Percentiles rank a stretch among this genome's conserved stretches.
phyloP scores from a whole-genome alignment of 495 filamentous ascomycete species.

The Neurospora intermedia region DNA sequence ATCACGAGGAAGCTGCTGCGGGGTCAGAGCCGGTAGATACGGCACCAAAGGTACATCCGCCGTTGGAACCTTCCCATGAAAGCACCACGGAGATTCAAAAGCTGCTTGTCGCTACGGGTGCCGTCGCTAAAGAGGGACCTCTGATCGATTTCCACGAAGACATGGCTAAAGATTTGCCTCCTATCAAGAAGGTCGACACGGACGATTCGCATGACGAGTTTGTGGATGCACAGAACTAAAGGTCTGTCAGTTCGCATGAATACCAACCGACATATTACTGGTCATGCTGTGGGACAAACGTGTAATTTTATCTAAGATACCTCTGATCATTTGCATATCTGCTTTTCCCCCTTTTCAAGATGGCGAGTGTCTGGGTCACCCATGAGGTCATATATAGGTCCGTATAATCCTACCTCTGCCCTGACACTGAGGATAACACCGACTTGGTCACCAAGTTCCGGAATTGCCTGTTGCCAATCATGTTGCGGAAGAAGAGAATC shows the following conservation, averaged over 20 bases:
- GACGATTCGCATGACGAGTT: constrained; percentile 24
- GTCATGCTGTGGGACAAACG: neutral
- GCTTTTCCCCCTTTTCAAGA: neutral
- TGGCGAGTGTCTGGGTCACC: neutral
- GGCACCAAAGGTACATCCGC: neutral
- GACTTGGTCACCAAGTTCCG: neutral
- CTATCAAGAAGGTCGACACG: constrained; percentile 13
- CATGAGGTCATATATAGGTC: neutral
- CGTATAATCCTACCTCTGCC: neutral
- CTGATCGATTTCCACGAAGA: constrained; percentile 42
- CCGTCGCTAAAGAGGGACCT: constrained; percentile 20
- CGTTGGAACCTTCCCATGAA: constrained; percentile 15
- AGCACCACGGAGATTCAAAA: constrained; percentile 29
- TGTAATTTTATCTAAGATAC: neutral
- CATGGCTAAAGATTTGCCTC: constrained; percentile 34
- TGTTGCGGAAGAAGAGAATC: neutral
- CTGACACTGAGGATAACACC: neutral
- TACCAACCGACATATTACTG: neutral
- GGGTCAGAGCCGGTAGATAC: neutral
- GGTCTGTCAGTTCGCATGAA: neutral
- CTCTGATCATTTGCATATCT: neutral
- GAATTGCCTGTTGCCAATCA: neutral
- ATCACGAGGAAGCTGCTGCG: neutral
- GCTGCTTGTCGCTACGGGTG: constrained; percentile 32
- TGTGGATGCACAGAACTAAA: constrained; percentile 21